Evolutionary conservation across 2,329 filamentous ascomycete genomes (phyloP), one percentile per base, ranked within the genome.

Genomic region (Neopestalotiopsis rosae): DNA sequence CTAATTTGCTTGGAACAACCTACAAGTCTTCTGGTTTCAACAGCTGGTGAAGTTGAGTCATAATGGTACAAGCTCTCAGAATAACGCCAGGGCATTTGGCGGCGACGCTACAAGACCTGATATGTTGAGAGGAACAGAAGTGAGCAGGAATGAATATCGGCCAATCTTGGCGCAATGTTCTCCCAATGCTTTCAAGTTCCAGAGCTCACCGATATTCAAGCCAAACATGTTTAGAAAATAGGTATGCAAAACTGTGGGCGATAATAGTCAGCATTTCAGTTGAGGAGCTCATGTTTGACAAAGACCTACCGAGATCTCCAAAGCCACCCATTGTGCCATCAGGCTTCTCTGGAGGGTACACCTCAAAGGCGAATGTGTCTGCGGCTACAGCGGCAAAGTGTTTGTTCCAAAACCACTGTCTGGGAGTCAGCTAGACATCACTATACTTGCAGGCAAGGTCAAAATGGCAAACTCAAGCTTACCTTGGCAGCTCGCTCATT

Each of bases 341-440:
- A 49, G 75, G 66, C 34, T 79, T 74, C 62, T 80, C 68, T 38
- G 80, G 74, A 7, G 83, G 82, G 72, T 83, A 86, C 3, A 84
- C 84, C 72, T 90, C 88, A 70, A 88, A 86, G 5, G 80, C 82
- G 10, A 87, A 85, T 63, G 84, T 82, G 69, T 91, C 88, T 2
- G 87, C 86, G 0, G 84, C 88, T 0, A 89, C 83, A 1, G 88
- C 88, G 0, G 87, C 79, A 71, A 90, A 89, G 14, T 81, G 79
- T 64, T 85, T 81, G 67, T 89, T 84, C 87, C 88, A 90, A 20
- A 90, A 78, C 88, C 88, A 90, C 45, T 83, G 80, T 24, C 7
- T 12, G 7, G 1, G 6, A 14, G 52, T 61, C 34, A 45, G 38
- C n/a, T 58, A 17, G 42, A 24, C 17, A 12, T 10, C 28, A 38